Base-by-base conservation (phyloP, 345 rosid species). In the Eucalyptus paniculata region DNA sequence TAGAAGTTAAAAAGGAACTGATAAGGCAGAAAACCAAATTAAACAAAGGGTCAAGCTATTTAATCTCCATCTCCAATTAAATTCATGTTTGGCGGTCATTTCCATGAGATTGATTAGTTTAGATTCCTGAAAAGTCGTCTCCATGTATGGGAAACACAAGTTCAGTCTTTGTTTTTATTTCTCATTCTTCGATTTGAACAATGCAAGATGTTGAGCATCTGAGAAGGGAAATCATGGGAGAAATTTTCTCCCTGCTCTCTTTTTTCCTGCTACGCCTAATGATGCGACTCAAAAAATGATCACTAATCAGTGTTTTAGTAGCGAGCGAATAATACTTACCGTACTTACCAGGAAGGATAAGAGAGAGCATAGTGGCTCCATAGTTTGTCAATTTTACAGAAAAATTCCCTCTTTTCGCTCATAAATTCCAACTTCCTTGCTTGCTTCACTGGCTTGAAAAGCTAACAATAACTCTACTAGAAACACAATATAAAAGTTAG, bases 341-440 rank as follows among this genome's bases (percentile, higher is more conserved):
- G 51, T 94, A 65, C 92, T 92, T 92, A 89, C 95, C 97, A 37
- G 96, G 97, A 42, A 94, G 90, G 50, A 95, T 65, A 53, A 91
- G 92, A 54, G 96, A 94, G 65, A 94, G 89, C 96, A 95, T 89
- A 24, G 93, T 93, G 14, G 98, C 98, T 51, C 97, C 98, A 87
- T 93, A 96, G 90, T 95, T 94, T 23, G 96, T 93, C 92, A 95
- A 91, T 17, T 91, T 92, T 45, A 91, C 89, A 26, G 95, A 91
- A 10, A 95, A 92, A 58, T 88, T 62, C 62, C 97, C 96, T 86
- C 91, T 93, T 81, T 87, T 94, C n/a, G 92, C 82, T 92, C 92
- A 88, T 94, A 95, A 8, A 91, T 13, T 12, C 92, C 92, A 65
- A 90, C 56, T 14, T 89, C 83, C 5, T 24, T 34, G 34, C 44